Base-by-base conservation (phyloP, 768 basidiomycete species). In the Boletales sp. region DNA sequence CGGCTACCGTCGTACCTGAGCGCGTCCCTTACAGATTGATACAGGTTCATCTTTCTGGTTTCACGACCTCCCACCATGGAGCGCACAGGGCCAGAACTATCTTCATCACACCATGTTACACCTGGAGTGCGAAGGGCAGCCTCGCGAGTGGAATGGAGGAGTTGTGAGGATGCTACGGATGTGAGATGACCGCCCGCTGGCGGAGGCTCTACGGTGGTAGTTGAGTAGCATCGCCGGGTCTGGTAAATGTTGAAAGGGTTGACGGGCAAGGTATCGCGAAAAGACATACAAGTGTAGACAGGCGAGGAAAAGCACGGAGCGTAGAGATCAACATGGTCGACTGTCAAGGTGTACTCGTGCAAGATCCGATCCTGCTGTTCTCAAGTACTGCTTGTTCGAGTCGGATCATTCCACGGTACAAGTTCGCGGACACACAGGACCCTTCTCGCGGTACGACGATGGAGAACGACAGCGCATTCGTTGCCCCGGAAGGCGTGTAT, bases 41-140 rank as follows among this genome's bases (percentile, higher is more conserved):
- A 97, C 57, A 86, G 74, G 64, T 97, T 97, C 92, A 95, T 95
- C 73, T 94, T 93, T 57, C 91, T 81, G 18, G 91, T 94, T 69
- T 92, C 88, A 44, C 89, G 79, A 14, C 89, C 90, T 17, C 82
- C 88, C 13, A 86, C 70, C 35, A 81, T 75, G 32, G 71, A 70
- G 38, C 67, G 70, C 42, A 74, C 55, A 12, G 76, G 67, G 7
- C 66, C 70, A 15, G 70, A 67, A 14, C 34, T 32, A 44, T 80
- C 81, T 32, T 82, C 83, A 50, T 90, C 86, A 11, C 72, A 64
- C 86, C 88, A 94, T n/a, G 57, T 61, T 42, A 94, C 65, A 8
- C 83, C 89, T 3, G 85, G 83, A 0, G 89, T 86, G 39, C 82
- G 83, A 10, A 94, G 68, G 2, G 88, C 82, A 17, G 75, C 58